Evolutionary conservation across 495 filamentous ascomycete genomes (phyloP).

Genomic region (Aspergillus ostianus): DNA sequence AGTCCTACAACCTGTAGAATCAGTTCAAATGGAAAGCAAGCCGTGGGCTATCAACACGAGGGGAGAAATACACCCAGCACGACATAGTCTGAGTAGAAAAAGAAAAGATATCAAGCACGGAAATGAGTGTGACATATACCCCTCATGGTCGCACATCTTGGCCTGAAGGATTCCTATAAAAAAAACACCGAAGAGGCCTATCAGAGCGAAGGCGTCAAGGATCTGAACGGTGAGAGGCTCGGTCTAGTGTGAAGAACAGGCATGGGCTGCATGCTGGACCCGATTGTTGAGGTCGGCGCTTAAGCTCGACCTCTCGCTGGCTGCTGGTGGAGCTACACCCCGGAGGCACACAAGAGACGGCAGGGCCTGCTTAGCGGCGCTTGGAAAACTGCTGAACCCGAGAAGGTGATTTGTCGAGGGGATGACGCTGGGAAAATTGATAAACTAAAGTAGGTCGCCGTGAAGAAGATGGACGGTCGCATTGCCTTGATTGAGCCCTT

Average conservation of each 20-base stretch:
- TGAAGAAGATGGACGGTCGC: background rate
- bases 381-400: slow-evolving; percentile 3
- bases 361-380: slow-evolving; percentile 7
- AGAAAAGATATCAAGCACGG: background rate
- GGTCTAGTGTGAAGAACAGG: slow-evolving; percentile 19
- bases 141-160: slow-evolving; percentile 3
- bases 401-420: slow-evolving; percentile 2
- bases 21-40: slow-evolving; percentile 4
- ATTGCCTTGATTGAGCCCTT: no score
- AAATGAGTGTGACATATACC: slow-evolving; percentile 10
- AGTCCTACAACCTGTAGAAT: background rate
- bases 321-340: slow-evolving; percentile 8
- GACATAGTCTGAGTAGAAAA: background rate
- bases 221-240: slow-evolving; percentile 27
- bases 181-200: background rate
- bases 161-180: background rate
- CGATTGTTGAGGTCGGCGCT: slow-evolving; percentile 26
- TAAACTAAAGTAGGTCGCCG: background rate
- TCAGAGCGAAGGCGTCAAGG: slow-evolving; percentile 19
- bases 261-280: slow-evolving; percentile 16
- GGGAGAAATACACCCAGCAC: no score
- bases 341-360: slow-evolving; percentile 1
- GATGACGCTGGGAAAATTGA: slow-evolving; percentile 9
- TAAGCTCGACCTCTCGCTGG: slow-evolving; percentile 19
- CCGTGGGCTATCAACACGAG: background rate